Conservation (phyloP, 192 early-diverging fungal species). For the Backusella australiensis region DNA sequence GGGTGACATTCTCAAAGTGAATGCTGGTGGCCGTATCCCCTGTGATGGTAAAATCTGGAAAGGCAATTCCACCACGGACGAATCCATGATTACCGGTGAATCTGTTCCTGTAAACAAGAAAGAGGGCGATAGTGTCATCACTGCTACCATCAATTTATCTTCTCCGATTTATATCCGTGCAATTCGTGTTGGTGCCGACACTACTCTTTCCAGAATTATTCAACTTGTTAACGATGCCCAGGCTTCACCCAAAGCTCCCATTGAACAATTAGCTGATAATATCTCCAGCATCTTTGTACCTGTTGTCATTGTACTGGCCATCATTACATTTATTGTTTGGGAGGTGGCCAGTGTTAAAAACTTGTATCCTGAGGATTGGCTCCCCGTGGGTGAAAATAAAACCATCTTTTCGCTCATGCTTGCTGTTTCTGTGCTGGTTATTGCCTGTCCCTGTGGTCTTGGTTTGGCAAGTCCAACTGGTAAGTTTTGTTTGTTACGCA, state of each 20-base stretch:
- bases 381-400: slow-evolving; percentile 44
- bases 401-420: slow-evolving; percentile 52
- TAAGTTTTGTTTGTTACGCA: neutral
- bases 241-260: slow-evolving; percentile 58
- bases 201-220: slow-evolving; percentile 61
- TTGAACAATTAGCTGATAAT: slow-evolving; percentile 62
- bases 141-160: slow-evolving; percentile 65
- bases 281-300: slow-evolving; percentile 66
- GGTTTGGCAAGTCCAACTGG: slow-evolving; percentile 67
- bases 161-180: slow-evolving; percentile 63
- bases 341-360: slow-evolving; percentile 32
- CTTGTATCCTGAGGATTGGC: slow-evolving; percentile 38
- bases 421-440: slow-evolving; percentile 62
- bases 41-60: slow-evolving; percentile 63
- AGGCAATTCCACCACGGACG: slow-evolving; percentile 68
- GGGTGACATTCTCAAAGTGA: slow-evolving; percentile 74
- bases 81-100: slow-evolving; percentile 85
- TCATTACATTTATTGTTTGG: slow-evolving; percentile 61
- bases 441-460: slow-evolving; percentile 72
- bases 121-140: slow-evolving; percentile 48
- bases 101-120: slow-evolving; percentile 62
- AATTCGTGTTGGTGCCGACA: slow-evolving; percentile 57
- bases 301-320: slow-evolving; percentile 52
- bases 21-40: slow-evolving; percentile 65
- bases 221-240: slow-evolving; percentile 67